Evolutionary conservation across 2,329 filamentous ascomycete genomes (phyloP), one percentile per base, ranked within the genome.

Genomic region (Pseudopyrenochaeta lycopersici): DNA sequence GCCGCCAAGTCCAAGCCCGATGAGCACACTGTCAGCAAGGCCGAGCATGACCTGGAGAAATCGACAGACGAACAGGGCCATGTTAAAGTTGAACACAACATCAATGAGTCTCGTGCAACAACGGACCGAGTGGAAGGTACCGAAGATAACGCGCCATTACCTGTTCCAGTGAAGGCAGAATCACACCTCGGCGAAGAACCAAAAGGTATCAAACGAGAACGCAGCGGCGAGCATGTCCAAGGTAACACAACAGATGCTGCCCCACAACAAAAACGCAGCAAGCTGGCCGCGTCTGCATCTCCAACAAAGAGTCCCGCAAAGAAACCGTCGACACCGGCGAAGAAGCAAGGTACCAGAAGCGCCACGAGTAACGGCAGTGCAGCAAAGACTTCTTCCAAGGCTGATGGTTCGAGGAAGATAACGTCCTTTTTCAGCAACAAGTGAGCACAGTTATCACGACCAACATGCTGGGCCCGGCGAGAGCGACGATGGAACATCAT

Each of bases 341-440:
- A 75, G 62, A 84, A 83, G 71, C 65, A 66, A 53, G 62, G 58
- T 23, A 80, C 77, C 41, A 79, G 81, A 60, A 87, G 84, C 71
- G 84, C 85, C 30, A 85, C 83, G 5, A 84, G 78, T 59, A 87
- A 88, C 64, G 73, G 77, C 31, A 82, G 76, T 46, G 73, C 77
- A 38, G 67, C 75, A 38, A 83, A 82, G 66, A 72, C 67, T 9
- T 66, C 73, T 18, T 53, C 74, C 74, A 58, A 84, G 44, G 71
- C 73, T 27, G 76, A 80, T 60, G 82, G 83, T 14, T 85, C 81
- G 50, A 80, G 83, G 62, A 83, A 82, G 68, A 86, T 86, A 53
- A 86, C 84, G 31, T 82, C 74, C 66, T 86, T 86, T 68, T 85
- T 86, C 68, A 76, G 71, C 32, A 81, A 78, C 36, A 82, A 80